Evolutionary conservation across 345 rosid genomes (phyloP).

Genomic region (Orychophragmus violaceus): DNA sequence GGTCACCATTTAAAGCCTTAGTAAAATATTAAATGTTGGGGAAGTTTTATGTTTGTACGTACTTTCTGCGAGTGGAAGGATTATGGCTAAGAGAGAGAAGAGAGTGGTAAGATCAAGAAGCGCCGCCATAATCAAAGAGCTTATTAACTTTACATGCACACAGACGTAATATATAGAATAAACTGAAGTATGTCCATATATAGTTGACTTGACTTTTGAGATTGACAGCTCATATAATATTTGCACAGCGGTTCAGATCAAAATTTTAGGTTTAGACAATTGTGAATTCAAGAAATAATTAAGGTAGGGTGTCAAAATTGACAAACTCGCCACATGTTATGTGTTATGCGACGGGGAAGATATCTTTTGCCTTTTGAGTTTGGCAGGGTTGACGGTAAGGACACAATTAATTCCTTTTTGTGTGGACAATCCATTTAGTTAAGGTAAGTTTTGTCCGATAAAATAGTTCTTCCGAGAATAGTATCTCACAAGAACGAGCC

Average conservation of each 20-base stretch:
- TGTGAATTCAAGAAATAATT: not conserved
- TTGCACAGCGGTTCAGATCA: not conserved
- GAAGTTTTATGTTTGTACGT: not conserved
- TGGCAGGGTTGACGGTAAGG: too few species aligned
- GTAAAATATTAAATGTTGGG: not conserved
- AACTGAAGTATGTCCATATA: not conserved
- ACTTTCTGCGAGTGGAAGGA: not conserved
- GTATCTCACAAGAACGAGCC: too few species aligned
- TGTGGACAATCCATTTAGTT: too few species aligned
- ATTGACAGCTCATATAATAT: conserved; percentile 4
- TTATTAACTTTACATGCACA: conserved; percentile 5
- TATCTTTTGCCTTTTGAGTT: not conserved
- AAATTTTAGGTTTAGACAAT: not conserved
- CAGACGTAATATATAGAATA: conserved; percentile 12
- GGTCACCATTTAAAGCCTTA: too few species aligned
- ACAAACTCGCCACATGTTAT: not conserved
- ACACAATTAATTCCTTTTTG: not conserved
- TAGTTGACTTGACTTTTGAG: conserved; percentile 14
- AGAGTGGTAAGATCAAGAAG: not conserved
- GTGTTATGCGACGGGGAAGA: not conserved
- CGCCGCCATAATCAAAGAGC: conserved; percentile 12
- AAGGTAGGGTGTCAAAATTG: not conserved
- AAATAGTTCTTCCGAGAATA: too few species aligned
- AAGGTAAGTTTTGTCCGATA: too few species aligned
- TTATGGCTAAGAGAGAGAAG: not conserved